Evolutionary conservation across 2,329 filamentous ascomycete species (phyloP).

Genomic region (Aureobasidium lini): DNA sequence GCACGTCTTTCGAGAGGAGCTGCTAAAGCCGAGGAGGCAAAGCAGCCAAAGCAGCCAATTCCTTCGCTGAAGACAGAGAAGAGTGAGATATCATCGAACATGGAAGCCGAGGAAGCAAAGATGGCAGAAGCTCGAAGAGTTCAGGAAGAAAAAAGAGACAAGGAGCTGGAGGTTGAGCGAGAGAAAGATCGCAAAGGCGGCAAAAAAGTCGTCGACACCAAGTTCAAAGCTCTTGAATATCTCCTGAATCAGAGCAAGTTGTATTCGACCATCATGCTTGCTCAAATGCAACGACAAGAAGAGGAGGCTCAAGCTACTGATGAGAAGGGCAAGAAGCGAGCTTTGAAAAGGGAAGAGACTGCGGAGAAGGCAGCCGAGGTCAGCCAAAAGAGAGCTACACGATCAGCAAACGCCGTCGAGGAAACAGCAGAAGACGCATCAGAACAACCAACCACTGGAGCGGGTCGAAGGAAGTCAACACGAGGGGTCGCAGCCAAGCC

Average conservation of each 20-base stretch:
- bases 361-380: slow-evolving; percentile 40
- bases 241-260: slow-evolving; percentile 47
- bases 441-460: slow-evolving; percentile 7
- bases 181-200: slow-evolving; percentile 41
- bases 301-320: slow-evolving; percentile 40
- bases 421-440: slow-evolving; percentile 19
- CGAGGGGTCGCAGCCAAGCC: slow-evolving; percentile 33
- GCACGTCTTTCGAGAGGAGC: neutral
- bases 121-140: slow-evolving; percentile 37
- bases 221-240: slow-evolving; percentile 46
- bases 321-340: slow-evolving; percentile 37
- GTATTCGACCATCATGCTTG: slow-evolving; percentile 45
- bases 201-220: slow-evolving; percentile 38
- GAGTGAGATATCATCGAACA: slow-evolving; percentile 30
- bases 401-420: slow-evolving; percentile 24
- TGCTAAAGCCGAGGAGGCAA: slow-evolving; percentile 19
- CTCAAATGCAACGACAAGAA: slow-evolving; percentile 46
- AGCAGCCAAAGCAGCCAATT: slow-evolving; percentile 30
- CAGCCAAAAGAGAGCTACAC: slow-evolving; percentile 40
- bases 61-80: slow-evolving; percentile 24
- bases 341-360: slow-evolving; percentile 39
- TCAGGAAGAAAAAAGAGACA: slow-evolving; percentile 38
- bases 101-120: slow-evolving; percentile 40
- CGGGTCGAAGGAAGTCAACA: neutral
- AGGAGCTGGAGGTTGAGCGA: slow-evolving; percentile 37